Conservation (phyloP, 495 filamentous ascomycete genomes). For the Thozetella sp. region DNA sequence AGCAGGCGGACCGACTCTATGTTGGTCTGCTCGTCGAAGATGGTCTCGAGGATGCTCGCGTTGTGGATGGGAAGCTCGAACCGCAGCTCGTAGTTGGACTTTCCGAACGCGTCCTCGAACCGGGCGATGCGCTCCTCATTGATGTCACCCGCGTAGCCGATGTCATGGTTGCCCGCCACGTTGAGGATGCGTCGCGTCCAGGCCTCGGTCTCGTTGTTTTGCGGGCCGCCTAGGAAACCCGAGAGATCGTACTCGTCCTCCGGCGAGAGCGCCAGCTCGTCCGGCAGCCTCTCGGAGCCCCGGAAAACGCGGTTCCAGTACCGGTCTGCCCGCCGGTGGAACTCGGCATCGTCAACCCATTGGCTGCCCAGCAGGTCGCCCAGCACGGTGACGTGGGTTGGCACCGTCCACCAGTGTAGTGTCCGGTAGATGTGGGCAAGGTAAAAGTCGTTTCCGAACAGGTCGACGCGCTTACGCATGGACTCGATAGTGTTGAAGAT, state of each 20-base stretch:
- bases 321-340: constrained; percentile 65
- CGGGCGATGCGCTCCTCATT: constrained; percentile 68
- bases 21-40: constrained; percentile 30
- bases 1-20: constrained; percentile 36
- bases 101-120: constrained; percentile 83
- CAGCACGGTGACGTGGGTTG: constrained; percentile 86
- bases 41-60: constrained; percentile 24
- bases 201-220: constrained; percentile 39
- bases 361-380: constrained; percentile 96
- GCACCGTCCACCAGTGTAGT: constrained; percentile 74
- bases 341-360: constrained; percentile 89
- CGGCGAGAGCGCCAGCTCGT: constrained; percentile 54
- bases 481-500: constrained; percentile 62
- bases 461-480: constrained; percentile 78
- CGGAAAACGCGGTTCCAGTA: constrained; percentile 85
- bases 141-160: constrained; percentile 93
- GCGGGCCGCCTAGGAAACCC: constrained; percentile 48
- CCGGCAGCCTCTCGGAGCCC: constrained; percentile 66
- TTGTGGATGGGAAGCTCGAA: constrained; percentile 61
- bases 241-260: constrained; percentile 49
- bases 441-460: constrained; percentile 93
- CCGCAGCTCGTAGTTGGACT: constrained; percentile 80
- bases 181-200: constrained; percentile 85
- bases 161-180: constrained; percentile 91
- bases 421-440: constrained; percentile 92